Evolutionary conservation across 345 rosid species (phyloP), one percentile per base, ranked within the genome.

Genomic region (Clausena lansium): DNA sequence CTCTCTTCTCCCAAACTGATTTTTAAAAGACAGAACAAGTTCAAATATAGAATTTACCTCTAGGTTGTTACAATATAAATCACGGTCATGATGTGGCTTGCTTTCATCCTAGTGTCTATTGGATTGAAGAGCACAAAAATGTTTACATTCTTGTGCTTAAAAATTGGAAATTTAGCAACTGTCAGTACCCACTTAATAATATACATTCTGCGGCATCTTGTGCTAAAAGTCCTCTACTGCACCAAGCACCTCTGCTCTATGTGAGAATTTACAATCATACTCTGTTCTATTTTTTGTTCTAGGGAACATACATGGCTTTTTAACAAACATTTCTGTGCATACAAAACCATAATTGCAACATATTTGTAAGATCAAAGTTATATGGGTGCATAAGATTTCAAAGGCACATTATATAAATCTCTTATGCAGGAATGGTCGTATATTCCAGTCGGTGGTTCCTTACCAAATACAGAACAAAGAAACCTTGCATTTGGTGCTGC

Each of bases 401-500:
- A 33, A 57, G 27, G 14, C 15, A 36, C 19, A 14, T 63, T 54
- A 15, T 78, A 59, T 61, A 28, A 59, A 63, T 78, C 38, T 66
- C 39, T 71, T 76, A 28, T 85, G 75, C 88, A 94, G 99, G 97
- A 96, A 80, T 96, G 98, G 99, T 96, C 99, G 61, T 96, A 94
- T 79, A 92, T 96, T 78, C 99, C 99, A 4, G 97, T 96, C 73
- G 99, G 99, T 45, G 99, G 99, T 78, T 92, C 98, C 63, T 87
- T 91, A 81, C 99, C 99, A 33, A 88, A 91, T 79, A 93, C 97
- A 36, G 96, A 91, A 79, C 98, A 95, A 77, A 95, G 89, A 79
- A 93, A 87, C 79, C 98, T 93, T 75, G 98, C 97, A 36, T 96
- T 90, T 81, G 99, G 99, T 85, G 98, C 98, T 80, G 98, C 97